phyloP scores from a whole-genome alignment of 345 rosid species.

The Euphorbia peplus region DNA sequence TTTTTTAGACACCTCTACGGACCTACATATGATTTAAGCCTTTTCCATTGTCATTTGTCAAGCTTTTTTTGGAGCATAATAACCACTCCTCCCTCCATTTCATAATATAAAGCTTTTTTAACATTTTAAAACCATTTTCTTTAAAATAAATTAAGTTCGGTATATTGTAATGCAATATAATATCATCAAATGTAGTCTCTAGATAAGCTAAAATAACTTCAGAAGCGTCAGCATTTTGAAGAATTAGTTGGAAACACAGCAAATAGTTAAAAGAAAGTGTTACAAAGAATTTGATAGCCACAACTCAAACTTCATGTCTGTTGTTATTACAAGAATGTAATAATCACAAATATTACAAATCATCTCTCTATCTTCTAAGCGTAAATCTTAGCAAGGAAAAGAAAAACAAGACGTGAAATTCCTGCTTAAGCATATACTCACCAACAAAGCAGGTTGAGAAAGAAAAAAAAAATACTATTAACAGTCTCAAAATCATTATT shows the following conservation, averaged over 20 bases:
- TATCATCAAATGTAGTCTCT: no score
- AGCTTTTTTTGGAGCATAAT: no score
- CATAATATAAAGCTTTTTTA: no score
- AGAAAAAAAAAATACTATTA: no score
- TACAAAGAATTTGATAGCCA: background rate
- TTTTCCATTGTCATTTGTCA: no score
- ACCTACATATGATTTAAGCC: no score
- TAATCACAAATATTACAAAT: constrained; percentile 30
- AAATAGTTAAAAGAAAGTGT: background rate
- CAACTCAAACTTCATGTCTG: constrained; percentile 9
- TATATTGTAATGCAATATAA: no score
- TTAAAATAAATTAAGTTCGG: no score
- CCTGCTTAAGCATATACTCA: constrained; percentile 22
- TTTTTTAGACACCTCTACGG: no score
- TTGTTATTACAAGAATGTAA: constrained; percentile 20
- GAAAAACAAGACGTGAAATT: background rate
- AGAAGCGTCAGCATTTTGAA: background rate
- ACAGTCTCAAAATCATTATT: constrained; percentile 28
- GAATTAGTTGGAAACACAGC: background rate
- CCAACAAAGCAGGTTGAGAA: constrained; percentile 20
- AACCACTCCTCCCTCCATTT: no score
- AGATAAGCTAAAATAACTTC: background rate
- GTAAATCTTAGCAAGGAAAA: background rate
- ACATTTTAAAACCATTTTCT: no score
- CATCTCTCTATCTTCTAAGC: constrained; percentile 28